phyloP scores from a whole-genome alignment of 106 monocot genomes.

The Platanthera zijinensis region DNA sequence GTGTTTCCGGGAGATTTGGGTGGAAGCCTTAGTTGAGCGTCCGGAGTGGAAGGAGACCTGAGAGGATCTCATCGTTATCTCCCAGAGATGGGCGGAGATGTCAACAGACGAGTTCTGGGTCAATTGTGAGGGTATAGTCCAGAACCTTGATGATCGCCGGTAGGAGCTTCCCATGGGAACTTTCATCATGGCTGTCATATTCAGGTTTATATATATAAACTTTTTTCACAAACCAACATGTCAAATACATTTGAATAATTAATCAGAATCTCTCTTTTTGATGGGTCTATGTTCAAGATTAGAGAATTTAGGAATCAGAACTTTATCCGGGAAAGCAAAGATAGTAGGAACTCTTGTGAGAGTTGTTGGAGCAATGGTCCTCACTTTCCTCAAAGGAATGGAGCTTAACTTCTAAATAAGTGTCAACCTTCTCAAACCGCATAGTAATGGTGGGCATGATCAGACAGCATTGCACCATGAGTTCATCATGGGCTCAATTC shows the following conservation, averaged over 20 bases:
- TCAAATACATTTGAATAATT: not conserved
- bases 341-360: slow-evolving; percentile 51
- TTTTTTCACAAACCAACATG: not conserved
- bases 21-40: slow-evolving; percentile 20
- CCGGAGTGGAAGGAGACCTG: slow-evolving; percentile 48
- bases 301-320: slow-evolving; percentile 36
- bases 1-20: slow-evolving; percentile 66
- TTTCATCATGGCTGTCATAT: slow-evolving; percentile 31
- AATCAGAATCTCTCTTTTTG: not conserved
- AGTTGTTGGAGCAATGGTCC: slow-evolving; percentile 72
- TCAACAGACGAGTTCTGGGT: slow-evolving; percentile 66
- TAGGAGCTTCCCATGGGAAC: slow-evolving; percentile 69
- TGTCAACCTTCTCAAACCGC: slow-evolving; percentile 15
- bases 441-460: not conserved
- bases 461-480: slow-evolving; percentile 3
- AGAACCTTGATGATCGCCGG: slow-evolving; percentile 71
- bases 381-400: slow-evolving; percentile 69
- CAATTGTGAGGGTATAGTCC: slow-evolving; percentile 85
- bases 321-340: slow-evolving; percentile 46
- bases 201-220: not conserved
- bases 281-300: slow-evolving; percentile 40
- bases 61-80: slow-evolving; percentile 67
- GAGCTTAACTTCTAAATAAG: slow-evolving; percentile 37
- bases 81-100: slow-evolving; percentile 81
- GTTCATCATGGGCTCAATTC: slow-evolving; percentile 32